These are phyloP conservation scores for Aureobasidium sp. DNA, from an alignment of 2,329 filamentous ascomycete species.

Conservation along the genomic window DNA sequence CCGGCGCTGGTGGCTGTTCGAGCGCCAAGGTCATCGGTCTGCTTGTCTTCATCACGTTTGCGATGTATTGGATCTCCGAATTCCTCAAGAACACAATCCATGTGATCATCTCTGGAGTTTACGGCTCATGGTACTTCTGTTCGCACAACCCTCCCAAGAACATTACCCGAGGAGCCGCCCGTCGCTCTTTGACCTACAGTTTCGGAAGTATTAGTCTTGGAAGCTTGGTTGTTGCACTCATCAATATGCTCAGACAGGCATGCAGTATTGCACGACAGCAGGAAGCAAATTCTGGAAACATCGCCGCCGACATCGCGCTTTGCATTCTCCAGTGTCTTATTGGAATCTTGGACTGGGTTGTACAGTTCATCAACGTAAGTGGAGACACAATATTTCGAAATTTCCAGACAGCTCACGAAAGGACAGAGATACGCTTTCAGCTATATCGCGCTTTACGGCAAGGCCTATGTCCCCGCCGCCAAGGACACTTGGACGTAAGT, in stretches of 20 bases:
- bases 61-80: slow-evolving; percentile 89
- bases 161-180: slow-evolving; percentile 75
- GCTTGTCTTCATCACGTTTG: slow-evolving; percentile 79
- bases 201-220: slow-evolving; percentile 88
- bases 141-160: slow-evolving; percentile 60
- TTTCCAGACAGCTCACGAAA: slow-evolving; percentile 13
- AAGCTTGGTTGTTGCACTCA: slow-evolving; percentile 74
- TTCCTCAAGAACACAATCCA: slow-evolving; percentile 92
- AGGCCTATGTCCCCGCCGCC: slow-evolving; percentile 74
- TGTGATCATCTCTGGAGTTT: slow-evolving; percentile 76
- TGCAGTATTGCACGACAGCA: slow-evolving; percentile 68
- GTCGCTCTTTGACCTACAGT: slow-evolving; percentile 75
- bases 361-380: slow-evolving; percentile 66
- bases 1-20: slow-evolving; percentile 55
- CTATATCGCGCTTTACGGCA: slow-evolving; percentile 88
- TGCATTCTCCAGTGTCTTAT: slow-evolving; percentile 73
- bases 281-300: slow-evolving; percentile 57
- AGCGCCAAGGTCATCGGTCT: slow-evolving; percentile 72
- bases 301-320: slow-evolving; percentile 57
- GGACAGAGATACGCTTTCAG: slow-evolving; percentile 62
- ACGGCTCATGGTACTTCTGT: slow-evolving; percentile 89
- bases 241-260: slow-evolving; percentile 74
- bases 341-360: slow-evolving; percentile 70
- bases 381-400: slow-evolving; percentile 34
- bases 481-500: slow-evolving; percentile 73